phyloP scores from a whole-genome alignment of 2,329 filamentous ascomycete species.

The Septoria linicola region DNA sequence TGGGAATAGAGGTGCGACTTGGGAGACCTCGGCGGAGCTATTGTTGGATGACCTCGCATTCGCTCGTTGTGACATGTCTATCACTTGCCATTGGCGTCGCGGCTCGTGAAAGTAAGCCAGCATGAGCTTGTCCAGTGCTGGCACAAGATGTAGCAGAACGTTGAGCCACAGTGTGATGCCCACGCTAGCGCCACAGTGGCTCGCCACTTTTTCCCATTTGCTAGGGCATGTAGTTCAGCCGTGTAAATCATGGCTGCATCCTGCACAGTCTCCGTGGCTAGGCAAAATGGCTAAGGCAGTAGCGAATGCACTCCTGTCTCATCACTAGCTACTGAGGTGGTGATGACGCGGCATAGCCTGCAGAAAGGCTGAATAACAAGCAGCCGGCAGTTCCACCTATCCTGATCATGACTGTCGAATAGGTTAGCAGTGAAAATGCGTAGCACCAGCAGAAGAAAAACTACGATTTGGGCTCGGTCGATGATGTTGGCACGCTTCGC shows the following conservation, averaged over 20 bases:
- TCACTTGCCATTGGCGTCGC: background rate
- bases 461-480: background rate
- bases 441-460: background rate
- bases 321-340: slow-evolving; percentile 1
- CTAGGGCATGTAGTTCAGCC: background rate
- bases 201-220: background rate
- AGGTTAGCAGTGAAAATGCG: slow-evolving; percentile 13
- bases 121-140: background rate
- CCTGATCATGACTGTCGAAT: slow-evolving; percentile 8
- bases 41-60: slow-evolving; percentile 4
- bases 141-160: too few species aligned
- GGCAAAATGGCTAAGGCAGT: background rate
- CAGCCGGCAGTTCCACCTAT: slow-evolving; percentile 10
- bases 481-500: slow-evolving; percentile 10
- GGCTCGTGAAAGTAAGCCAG: too few species aligned
- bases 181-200: background rate
- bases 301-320: slow-evolving; percentile 11
- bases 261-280: too few species aligned
- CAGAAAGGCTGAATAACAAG: background rate
- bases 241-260: background rate
- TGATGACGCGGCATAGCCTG: background rate
- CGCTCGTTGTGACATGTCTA: background rate
- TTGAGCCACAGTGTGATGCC: too few species aligned
- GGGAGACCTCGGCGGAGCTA: slow-evolving; percentile 12
- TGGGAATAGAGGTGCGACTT: slow-evolving; percentile 14